Evolutionary conservation across 306 rosid genomes (phyloP).

Genomic region (Betula pendula): DNA sequence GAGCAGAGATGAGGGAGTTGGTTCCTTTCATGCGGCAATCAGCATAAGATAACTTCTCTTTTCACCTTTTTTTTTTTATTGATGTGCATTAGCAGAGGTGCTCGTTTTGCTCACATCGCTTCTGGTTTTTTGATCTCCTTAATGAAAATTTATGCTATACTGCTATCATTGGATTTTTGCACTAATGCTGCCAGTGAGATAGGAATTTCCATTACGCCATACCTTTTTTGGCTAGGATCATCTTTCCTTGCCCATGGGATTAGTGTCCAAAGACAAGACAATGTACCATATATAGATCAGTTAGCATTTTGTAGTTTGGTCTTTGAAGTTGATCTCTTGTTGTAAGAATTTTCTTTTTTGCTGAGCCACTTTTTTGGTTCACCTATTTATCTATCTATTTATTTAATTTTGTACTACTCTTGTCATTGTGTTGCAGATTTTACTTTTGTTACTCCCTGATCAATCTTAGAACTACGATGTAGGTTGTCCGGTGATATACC

Average conservation of each 20-base stretch:
- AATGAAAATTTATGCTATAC: background rate
- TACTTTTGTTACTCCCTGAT: too few relatives aligned
- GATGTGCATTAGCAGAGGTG: background rate
- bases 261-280: constrained; percentile 18
- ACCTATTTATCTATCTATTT: background rate
- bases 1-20: constrained; percentile 83
- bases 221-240: background rate
- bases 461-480: too few relatives aligned
- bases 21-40: constrained; percentile 70
- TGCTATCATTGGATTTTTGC: background rate
- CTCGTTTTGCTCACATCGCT: constrained; percentile 3
- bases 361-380: background rate
- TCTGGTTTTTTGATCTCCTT: constrained; percentile 18
- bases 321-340: background rate
- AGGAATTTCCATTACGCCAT: background rate
- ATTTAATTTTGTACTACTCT: too few relatives aligned
- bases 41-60: constrained; percentile 8
- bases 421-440: too few relatives aligned
- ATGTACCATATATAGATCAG: constrained; percentile 20
- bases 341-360: background rate
- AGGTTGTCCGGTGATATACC: too few relatives aligned
- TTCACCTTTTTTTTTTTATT: background rate
- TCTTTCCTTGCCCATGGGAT: constrained; percentile 8
- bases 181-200: background rate
- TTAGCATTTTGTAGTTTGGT: background rate